Evolutionary conservation across 2,329 filamentous ascomycete species (phyloP), one percentile per base, ranked within the genome.

Genomic region (Diaporthe vexans): DNA sequence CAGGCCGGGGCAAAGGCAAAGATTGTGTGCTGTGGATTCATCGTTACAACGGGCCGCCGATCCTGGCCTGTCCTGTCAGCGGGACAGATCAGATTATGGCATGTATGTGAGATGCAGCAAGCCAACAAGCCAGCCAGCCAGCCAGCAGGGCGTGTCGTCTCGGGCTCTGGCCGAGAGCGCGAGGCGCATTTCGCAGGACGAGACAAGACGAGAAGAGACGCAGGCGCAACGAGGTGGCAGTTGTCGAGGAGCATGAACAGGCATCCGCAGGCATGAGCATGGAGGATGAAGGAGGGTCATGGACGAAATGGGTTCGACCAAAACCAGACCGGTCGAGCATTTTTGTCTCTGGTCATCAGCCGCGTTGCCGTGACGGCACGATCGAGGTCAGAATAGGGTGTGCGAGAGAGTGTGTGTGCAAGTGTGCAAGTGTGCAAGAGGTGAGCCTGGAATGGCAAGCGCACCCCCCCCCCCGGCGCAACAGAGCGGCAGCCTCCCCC

Each of bases 31-130:
- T 35, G 63, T 68, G 63, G 46, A 68, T 68, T 54, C 29, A 29
- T 63, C 48, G 63, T 68, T 68, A 40, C 63, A 68, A 54, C 63
- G 63, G 48, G 63, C 63, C 63, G 63, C 63, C 63, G 63, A 68
- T 68, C 63, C 63, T 68, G 63, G 48, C 63, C 63, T 26, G 48
- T 54, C 63, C 48, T 68, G 63, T 54, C 63, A 68, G 29, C 46
- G 63, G 63, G n/a, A 54, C 63, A 54, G 48, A 68, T 54, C 46
- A 68, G 46, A 67, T 67, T 40, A 19, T 51, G 63, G 29, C 63
- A 35, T 67, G 63, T 52, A 67, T 40, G 63, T 67, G 43, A 46
- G 43, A 46, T 46, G 43, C 43, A 46, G 15, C 43, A 15, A 46
- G 43, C 43, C 37, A 40, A 10, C 35, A 10, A 40, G 37, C 37